Percentiles rank a stretch among this genome's conserved stretches.
These are phyloP conservation scores for Podospora pseudopauciseta DNA, from an alignment of 495 filamentous ascomycete genomes.

Conservation along the genomic window DNA sequence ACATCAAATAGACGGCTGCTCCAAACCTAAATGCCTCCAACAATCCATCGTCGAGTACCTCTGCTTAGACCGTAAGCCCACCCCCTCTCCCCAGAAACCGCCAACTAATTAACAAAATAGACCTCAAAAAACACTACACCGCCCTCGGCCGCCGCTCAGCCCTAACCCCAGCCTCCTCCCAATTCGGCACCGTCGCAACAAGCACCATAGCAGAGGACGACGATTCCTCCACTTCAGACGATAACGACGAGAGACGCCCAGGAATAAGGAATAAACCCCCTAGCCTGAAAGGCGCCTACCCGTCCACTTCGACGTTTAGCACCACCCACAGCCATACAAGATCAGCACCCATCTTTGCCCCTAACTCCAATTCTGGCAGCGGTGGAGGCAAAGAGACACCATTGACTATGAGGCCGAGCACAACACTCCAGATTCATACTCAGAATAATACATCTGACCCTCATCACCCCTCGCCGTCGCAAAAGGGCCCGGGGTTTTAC, in stretches of 20 bases:
- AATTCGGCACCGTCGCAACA: not conserved
- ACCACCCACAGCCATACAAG: not conserved
- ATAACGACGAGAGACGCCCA: not conserved
- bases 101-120: constrained; percentile 6
- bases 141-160: constrained; percentile 20
- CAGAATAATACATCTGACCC: not conserved
- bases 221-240: not conserved
- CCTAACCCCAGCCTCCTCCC: not conserved
- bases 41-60: constrained; percentile 21
- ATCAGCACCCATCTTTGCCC: not conserved
- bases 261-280: not conserved
- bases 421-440: not conserved
- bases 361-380: not conserved
- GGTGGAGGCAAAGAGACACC: not conserved
- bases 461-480: not conserved
- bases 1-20: constrained; percentile 19
- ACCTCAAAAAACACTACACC: constrained; percentile 29
- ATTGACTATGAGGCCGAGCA: not conserved
- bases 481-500: not conserved
- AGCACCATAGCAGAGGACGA: not conserved
- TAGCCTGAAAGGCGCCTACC: not conserved
- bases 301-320: not conserved
- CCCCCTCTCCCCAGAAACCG: not conserved
- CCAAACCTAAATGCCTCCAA: constrained; percentile 21
- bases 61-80: constrained; percentile 22